A percentile compares a stretch with the other conserved stretches of the same genome.
phyloP scores from a whole-genome alignment of 2,329 filamentous ascomycete genomes.

The Pseudogymnoascus sp. region DNA sequence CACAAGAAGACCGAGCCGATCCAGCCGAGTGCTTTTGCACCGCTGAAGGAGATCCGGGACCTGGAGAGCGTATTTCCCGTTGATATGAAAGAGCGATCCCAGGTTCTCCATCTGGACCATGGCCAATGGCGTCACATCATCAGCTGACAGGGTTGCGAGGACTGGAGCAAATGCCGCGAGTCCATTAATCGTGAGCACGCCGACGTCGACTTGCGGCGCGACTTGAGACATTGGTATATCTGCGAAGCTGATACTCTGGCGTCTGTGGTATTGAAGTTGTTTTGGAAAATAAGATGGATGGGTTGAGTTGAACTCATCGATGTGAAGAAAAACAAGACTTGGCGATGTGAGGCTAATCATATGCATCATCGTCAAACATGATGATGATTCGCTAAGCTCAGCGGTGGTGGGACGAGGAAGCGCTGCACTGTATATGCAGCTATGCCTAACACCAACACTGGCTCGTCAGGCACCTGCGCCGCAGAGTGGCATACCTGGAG shows the following conservation, averaged over 20 bases:
- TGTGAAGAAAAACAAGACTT: neutral
- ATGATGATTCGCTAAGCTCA: neutral
- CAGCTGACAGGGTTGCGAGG: constrained; percentile 14
- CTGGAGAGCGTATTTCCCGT: constrained; percentile 10
- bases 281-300: too few species aligned
- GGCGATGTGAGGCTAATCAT: neutral
- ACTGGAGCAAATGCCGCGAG: neutral
- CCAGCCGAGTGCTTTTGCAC: constrained; percentile 3
- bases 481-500: neutral
- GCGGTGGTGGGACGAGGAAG: neutral
- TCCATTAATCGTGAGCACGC: neutral
- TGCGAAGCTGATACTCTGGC: neutral
- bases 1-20: constrained; percentile 12
- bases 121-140: constrained; percentile 14
- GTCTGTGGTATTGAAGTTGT: neutral
- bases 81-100: constrained; percentile 13
- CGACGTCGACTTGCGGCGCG: neutral
- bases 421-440: neutral
- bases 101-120: constrained; percentile 16
- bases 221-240: neutral
- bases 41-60: constrained; percentile 13
- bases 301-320: neutral
- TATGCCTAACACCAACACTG: neutral
- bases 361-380: neutral
- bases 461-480: neutral